phyloP scores from a whole-genome alignment of 768 basidiomycete species.

The Pulveroboletus sp. region DNA sequence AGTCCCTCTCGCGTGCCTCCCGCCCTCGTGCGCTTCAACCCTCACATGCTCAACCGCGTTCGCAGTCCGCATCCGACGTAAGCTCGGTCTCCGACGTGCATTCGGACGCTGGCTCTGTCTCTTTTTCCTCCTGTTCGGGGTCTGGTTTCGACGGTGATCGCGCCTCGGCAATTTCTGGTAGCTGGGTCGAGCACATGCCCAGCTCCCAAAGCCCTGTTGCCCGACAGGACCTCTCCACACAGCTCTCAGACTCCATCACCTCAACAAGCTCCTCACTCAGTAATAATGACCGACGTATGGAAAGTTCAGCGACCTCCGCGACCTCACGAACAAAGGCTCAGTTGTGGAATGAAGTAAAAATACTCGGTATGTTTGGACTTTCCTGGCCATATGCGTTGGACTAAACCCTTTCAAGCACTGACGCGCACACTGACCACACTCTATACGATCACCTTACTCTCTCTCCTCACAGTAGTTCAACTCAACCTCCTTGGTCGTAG shows the following conservation, averaged over 20 bases:
- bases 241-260: conserved; percentile 41
- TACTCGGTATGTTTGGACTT: conserved; percentile 54
- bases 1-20: conserved; percentile 39
- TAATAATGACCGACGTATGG: conserved; percentile 8
- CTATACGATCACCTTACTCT: conserved; percentile 81
- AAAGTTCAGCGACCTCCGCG: conserved; percentile 7
- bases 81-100: conserved; percentile 38
- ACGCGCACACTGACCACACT: conserved; percentile 83
- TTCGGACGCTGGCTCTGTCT: conserved; percentile 43
- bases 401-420: conserved; percentile 51
- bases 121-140: conserved; percentile 38
- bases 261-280: conserved; percentile 37
- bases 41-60: conserved; percentile 13
- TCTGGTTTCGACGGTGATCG: conserved; percentile 39
- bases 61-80: conserved; percentile 36
- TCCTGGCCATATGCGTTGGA: neutral
- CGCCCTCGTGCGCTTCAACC: conserved; percentile 15
- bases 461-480: conserved; percentile 83
- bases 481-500: conserved; percentile 78
- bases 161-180: conserved; percentile 32
- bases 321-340: conserved; percentile 62
- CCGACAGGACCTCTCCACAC: conserved; percentile 10
- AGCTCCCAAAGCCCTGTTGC: conserved; percentile 5
- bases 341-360: conserved; percentile 91
- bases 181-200: conserved; percentile 45